A percentile compares a stretch with the other conserved stretches of the same genome.
Evolutionary conservation across 2,329 filamentous ascomycete genomes (phyloP).

Genomic region (Cordyceps militaris): DNA sequence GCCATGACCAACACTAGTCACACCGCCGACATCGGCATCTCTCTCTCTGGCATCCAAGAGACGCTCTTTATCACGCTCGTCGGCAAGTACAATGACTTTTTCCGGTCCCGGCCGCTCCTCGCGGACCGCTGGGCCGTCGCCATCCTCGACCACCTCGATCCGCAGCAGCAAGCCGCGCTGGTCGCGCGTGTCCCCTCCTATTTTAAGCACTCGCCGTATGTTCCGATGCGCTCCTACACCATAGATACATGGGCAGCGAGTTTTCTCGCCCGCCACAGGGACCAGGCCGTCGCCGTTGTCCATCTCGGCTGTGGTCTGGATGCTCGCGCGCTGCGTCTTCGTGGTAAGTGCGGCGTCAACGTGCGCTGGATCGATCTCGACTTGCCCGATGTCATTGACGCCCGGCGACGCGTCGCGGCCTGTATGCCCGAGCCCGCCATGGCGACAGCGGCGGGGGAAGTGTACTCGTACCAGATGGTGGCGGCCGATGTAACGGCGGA

Average conservation of each 20-base stretch:
- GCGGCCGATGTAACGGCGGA: conserved; percentile 21
- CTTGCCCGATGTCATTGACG: conserved; percentile 26
- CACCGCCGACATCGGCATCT: not conserved
- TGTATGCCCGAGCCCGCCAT: conserved; percentile 12
- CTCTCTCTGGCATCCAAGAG: conserved; percentile 14
- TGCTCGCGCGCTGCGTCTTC: conserved; percentile 22
- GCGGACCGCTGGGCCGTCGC: conserved; percentile 13
- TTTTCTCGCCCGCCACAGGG: conserved; percentile 19
- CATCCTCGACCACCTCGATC: not conserved
- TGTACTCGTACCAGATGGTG: conserved; percentile 20
- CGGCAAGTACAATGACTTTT: conserved; percentile 14
- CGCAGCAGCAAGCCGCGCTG: not conserved
- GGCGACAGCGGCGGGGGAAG: conserved; percentile 10
- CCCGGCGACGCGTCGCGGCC: conserved; percentile 21
- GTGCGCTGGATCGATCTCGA: conserved; percentile 30
- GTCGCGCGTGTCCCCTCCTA: not conserved
- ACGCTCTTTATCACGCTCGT: conserved; percentile 16
- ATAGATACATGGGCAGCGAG: conserved; percentile 17
- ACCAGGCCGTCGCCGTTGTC: conserved; percentile 21
- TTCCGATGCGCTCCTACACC: not conserved
- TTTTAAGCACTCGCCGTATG: not conserved
- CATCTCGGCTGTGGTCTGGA: conserved; percentile 28
- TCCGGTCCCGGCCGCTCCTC: conserved; percentile 12
- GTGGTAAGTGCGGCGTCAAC: conserved; percentile 12
- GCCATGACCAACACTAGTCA: not conserved